A percentile compares a stretch with the other conserved stretches of the same genome.
phyloP scores from a whole-genome alignment of 2,329 filamentous ascomycete genomes.

The Pseudogymnoascus sp. region DNA sequence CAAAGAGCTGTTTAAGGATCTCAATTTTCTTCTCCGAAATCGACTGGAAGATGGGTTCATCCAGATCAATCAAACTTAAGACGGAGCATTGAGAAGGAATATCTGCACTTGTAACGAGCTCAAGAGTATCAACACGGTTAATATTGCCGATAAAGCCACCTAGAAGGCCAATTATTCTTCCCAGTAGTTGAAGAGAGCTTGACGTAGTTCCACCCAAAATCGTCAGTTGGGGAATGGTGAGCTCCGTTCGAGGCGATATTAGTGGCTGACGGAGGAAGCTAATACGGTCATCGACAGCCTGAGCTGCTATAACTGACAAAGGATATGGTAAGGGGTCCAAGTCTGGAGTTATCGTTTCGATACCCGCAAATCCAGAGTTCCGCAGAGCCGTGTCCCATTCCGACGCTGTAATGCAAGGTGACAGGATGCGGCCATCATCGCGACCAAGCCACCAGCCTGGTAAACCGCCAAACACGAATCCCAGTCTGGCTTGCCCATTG shows the following conservation, averaged over 20 bases:
- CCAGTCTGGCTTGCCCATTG: not conserved
- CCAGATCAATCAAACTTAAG: conserved; percentile 25
- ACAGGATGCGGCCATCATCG: conserved; percentile 6
- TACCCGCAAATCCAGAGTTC: conserved; percentile 25
- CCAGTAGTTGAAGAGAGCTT: not conserved
- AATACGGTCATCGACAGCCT: conserved; percentile 29
- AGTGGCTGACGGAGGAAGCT: conserved; percentile 26
- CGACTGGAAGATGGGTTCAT: conserved; percentile 23
- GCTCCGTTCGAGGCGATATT: not conserved
- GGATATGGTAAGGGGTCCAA: not conserved
- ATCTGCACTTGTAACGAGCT: conserved; percentile 11
- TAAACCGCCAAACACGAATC: conserved; percentile 11
- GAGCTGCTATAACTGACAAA: conserved; percentile 26
- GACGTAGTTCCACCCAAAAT: conserved; percentile 16
- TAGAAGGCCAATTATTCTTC: not conserved
- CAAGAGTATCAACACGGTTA: not conserved
- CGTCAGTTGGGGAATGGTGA: conserved; percentile 12
- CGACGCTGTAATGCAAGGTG: conserved; percentile 9
- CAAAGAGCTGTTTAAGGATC: conserved; percentile 18
- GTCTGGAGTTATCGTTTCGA: conserved; percentile 21
- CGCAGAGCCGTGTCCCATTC: conserved; percentile 23
- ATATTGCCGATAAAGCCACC: not conserved
- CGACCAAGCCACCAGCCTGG: conserved; percentile 14
- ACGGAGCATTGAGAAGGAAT: conserved; percentile 10
- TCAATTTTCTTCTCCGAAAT: conserved; percentile 20